Evolutionary conservation across 2,329 filamentous ascomycete genomes (phyloP).

Genomic region (Malbranchea cinnamomea): DNA sequence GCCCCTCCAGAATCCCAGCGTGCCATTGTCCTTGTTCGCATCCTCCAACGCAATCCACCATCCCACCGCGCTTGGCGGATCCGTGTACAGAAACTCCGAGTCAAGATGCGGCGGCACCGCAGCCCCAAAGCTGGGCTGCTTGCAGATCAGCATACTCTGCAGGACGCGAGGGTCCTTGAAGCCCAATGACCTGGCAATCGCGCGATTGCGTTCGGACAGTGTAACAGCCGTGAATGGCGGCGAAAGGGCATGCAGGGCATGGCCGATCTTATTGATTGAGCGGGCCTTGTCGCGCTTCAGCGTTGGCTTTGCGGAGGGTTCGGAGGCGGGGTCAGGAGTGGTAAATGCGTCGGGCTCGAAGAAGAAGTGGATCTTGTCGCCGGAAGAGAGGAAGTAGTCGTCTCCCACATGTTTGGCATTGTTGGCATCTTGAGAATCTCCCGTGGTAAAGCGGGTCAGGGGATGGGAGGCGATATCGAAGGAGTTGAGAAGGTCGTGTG

Average conservation of each 20-base stretch:
- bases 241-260: conserved; percentile 58
- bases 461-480: conserved; percentile 76
- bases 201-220: conserved; percentile 39
- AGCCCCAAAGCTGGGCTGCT: conserved; percentile 90
- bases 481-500: conserved; percentile 53
- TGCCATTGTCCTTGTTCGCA: conserved; percentile 72
- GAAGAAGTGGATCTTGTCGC: conserved; percentile 91
- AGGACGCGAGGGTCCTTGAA: conserved; percentile 64
- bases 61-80: conserved; percentile 75
- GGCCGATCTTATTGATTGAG: conserved; percentile 82
- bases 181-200: conserved; percentile 55
- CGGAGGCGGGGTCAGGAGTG: conserved; percentile 42
- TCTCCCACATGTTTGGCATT: conserved; percentile 63
- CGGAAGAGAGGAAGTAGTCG: conserved; percentile 79
- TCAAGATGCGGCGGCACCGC: conserved; percentile 87
- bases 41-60: conserved; percentile 98
- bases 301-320: conserved; percentile 22
- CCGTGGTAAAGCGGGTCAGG: conserved; percentile 86
- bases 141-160: conserved; percentile 97
- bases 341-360: conserved; percentile 86
- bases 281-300: conserved; percentile 65
- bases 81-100: conserved; percentile 79
- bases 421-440: conserved; percentile 43
- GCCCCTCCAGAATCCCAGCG: conserved; percentile 70
- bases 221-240: conserved; percentile 47